Conservation (phyloP, 2,329 filamentous ascomycete species). For the Fusarium sp. region DNA sequence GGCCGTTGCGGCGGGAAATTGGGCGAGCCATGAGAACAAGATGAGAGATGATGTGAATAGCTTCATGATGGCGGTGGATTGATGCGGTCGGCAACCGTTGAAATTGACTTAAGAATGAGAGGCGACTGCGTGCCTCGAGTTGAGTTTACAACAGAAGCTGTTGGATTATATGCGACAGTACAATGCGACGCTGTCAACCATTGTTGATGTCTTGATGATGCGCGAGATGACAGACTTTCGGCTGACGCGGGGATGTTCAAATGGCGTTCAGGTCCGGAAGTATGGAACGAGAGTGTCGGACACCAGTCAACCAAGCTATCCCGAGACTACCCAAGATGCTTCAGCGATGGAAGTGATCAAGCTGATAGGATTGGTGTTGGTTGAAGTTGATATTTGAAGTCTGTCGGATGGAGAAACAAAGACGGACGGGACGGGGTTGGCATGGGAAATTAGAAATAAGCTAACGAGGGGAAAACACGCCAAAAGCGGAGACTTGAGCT, state of each 20-base stretch:
- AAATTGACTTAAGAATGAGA: no score
- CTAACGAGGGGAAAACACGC: constrained; percentile 4
- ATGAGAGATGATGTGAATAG: constrained; percentile 11
- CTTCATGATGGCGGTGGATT: constrained; percentile 20
- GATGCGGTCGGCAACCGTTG: background rate
- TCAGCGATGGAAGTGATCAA: background rate
- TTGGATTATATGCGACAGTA: background rate
- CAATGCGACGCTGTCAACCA: background rate
- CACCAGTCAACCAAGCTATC: background rate
- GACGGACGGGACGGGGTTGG: background rate
- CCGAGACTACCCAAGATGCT: no score
- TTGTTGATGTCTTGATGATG: constrained; percentile 15
- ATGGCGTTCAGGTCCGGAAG: background rate
- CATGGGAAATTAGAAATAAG: constrained; percentile 5
- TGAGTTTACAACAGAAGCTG: background rate
- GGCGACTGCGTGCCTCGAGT: no score
- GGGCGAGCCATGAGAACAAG: constrained; percentile 25
- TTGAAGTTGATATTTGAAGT: background rate
- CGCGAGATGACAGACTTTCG: background rate
- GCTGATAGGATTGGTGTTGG: background rate
- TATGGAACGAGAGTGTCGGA: constrained; percentile 13
- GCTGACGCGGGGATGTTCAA: background rate
- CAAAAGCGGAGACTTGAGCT: background rate
- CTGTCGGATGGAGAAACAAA: constrained; percentile 5
- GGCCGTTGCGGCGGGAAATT: constrained; percentile 55